A percentile compares a stretch with the other conserved stretches of the same genome.
These are phyloP conservation scores for Populus tomentosa DNA, from an alignment of 441 rosid species.

Conservation along the genomic window DNA sequence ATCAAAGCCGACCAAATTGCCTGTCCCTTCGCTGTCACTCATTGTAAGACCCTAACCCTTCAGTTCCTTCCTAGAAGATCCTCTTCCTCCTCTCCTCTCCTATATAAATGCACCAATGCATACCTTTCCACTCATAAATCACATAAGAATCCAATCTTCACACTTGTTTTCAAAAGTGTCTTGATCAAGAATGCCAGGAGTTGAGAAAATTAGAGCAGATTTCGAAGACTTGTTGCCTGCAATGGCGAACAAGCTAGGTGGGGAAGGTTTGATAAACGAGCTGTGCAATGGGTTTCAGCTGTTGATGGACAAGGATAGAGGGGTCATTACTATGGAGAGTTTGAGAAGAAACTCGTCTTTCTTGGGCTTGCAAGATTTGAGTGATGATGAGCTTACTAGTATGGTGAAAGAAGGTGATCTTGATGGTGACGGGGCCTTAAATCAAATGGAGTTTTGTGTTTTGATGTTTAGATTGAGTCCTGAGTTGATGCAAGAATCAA, in stretches of 20 bases:
- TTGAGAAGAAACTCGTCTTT: conserved; percentile 43
- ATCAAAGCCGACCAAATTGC: conserved; percentile 21
- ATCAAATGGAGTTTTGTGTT: conserved; percentile 59
- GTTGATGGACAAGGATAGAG: conserved; percentile 45
- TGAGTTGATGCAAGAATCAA: conserved; percentile 55
- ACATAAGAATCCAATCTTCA: background rate
- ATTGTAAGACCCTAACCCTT: background rate
- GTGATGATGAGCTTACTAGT: conserved; percentile 42
- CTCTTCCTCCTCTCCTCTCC: background rate
- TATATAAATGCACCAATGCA: background rate
- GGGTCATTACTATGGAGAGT: conserved; percentile 54
- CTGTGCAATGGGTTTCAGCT: conserved; percentile 55
- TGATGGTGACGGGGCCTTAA: conserved; percentile 56
- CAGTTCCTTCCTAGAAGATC: background rate
- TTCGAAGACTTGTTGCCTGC: conserved; percentile 51
- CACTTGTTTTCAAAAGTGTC: background rate
- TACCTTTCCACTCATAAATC: background rate
- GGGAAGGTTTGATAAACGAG: conserved; percentile 54
- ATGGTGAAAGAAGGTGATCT: conserved; percentile 60
- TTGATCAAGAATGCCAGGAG: background rate
- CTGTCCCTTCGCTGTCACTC: conserved; percentile 34
- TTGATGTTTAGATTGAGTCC: conserved; percentile 70
- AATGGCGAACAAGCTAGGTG: conserved; percentile 60
- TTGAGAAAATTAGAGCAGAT: background rate
- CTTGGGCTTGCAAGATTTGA: conserved; percentile 47